Evolutionary conservation across 2,329 filamentous ascomycete species (phyloP).

Genomic region (Fusarium solani-melongenae): DNA sequence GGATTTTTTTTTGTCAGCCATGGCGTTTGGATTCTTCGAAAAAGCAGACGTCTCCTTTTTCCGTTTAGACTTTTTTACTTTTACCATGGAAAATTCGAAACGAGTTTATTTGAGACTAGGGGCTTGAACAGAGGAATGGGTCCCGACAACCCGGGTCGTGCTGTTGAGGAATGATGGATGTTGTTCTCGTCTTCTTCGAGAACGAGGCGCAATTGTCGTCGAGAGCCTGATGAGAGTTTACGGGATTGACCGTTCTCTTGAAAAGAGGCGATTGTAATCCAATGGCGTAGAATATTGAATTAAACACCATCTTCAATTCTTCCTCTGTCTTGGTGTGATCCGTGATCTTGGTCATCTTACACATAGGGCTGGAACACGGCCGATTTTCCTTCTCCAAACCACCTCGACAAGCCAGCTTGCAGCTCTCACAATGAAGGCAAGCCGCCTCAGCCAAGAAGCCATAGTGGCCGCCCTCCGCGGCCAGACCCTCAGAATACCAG

Average conservation of each 20-base stretch:
- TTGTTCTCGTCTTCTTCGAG: background rate
- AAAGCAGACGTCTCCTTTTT: slow-evolving; percentile 6
- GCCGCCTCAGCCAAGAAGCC: slow-evolving; percentile 29
- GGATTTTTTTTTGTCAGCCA: background rate
- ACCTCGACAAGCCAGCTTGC: background rate
- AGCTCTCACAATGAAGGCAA: slow-evolving; percentile 26
- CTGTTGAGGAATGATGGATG: background rate
- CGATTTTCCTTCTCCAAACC: background rate
- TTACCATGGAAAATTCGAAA: background rate
- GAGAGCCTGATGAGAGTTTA: background rate
- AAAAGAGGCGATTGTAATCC: background rate
- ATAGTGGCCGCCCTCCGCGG: slow-evolving; percentile 41
- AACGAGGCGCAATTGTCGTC: background rate
- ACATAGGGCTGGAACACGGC: background rate
- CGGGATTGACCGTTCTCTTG: background rate
- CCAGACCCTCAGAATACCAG: slow-evolving; percentile 42
- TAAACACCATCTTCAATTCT: background rate
- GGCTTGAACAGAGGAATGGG: background rate
- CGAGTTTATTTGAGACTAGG: background rate
- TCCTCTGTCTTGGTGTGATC: background rate
- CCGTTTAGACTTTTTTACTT: background rate
- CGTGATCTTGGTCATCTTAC: background rate
- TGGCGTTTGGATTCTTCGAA: background rate
- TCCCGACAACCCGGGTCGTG: background rate
- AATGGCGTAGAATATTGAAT: background rate